phyloP scores from a whole-genome alignment of 164 flowering plant genomes.

The Dillenia suffruticosa region DNA sequence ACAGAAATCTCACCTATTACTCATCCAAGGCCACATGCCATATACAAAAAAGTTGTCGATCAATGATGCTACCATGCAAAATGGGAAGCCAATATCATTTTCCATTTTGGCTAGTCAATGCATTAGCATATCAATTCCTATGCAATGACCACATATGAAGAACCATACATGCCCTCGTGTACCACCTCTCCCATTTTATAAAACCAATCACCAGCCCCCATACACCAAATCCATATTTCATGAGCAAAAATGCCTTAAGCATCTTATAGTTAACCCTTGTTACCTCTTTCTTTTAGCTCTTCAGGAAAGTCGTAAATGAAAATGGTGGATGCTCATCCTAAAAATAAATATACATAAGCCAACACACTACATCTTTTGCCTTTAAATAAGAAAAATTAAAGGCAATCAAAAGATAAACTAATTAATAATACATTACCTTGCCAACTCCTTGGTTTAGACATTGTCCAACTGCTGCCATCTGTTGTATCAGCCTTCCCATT shows the following conservation, averaged over 20 bases:
- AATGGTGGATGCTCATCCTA: constrained; percentile 65
- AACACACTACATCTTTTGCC: not conserved
- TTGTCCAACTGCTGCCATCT: constrained; percentile 72
- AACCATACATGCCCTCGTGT: constrained; percentile 9
- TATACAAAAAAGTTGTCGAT: too few species aligned
- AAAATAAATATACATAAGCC: constrained; percentile 7
- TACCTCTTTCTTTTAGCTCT: constrained; percentile 33
- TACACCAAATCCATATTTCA: constrained; percentile 11
- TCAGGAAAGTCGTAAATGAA: constrained; percentile 67
- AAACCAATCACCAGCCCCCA: constrained; percentile 10
- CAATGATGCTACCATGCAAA: too few species aligned
- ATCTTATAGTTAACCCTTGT: not conserved
- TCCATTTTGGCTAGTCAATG: not conserved
- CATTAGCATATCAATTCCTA: too few species aligned
- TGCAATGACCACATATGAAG: not conserved
- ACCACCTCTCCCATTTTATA: constrained; percentile 2
- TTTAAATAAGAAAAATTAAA: not conserved
- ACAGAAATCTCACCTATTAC: too few species aligned
- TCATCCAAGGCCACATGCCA: too few species aligned
- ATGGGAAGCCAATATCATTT: not conserved
- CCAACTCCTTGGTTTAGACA: constrained; percentile 57
- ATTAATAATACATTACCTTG: constrained; percentile 47
- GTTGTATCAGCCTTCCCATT: constrained; percentile 89
- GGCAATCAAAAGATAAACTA: not conserved
- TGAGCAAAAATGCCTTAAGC: constrained; percentile 1